phyloP scores from a whole-genome alignment of 1,139 yeast genomes.

The Kazachstania sp. region DNA sequence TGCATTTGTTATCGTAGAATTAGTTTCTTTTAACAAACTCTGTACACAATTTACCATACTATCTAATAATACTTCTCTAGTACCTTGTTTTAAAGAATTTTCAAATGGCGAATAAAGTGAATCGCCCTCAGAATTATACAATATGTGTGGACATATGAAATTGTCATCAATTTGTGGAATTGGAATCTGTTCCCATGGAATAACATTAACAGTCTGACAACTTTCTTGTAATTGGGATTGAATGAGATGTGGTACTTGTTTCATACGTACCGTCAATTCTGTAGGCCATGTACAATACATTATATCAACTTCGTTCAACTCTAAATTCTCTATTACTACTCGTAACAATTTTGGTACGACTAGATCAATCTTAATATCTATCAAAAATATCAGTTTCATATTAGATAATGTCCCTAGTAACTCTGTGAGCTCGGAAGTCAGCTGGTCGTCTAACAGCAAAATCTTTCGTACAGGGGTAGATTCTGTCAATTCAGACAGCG shows the following conservation, averaged over 20 bases:
- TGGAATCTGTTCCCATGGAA: slow-evolving; percentile 22
- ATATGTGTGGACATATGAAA: slow-evolving; percentile 16
- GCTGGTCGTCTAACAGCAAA: slow-evolving; percentile 16
- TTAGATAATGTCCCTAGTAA: slow-evolving; percentile 9
- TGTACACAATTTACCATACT: slow-evolving; percentile 22
- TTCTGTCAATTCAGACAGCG: slow-evolving; percentile 23
- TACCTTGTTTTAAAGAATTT: slow-evolving; percentile 19
- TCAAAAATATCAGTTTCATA: slow-evolving; percentile 19
- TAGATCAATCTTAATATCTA: slow-evolving; percentile 24
- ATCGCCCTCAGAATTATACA: slow-evolving; percentile 19
- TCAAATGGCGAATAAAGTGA: slow-evolving; percentile 20
- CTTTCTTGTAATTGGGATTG: slow-evolving; percentile 12
- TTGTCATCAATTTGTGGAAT: slow-evolving; percentile 22
- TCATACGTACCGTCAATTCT: slow-evolving; percentile 13
- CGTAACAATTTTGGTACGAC: slow-evolving; percentile 13
- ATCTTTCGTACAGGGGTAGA: slow-evolving; percentile 23
- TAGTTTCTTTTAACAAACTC: slow-evolving; percentile 16
- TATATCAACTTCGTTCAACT: slow-evolving; percentile 9
- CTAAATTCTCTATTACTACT: slow-evolving; percentile 5
- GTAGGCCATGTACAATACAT: slow-evolving; percentile 20
- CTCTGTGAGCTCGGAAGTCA: slow-evolving; percentile 11
- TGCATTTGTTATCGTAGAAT: slow-evolving; percentile 21
- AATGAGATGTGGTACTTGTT: slow-evolving; percentile 18
- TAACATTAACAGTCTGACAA: slow-evolving; percentile 5
- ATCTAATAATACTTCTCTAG: slow-evolving; percentile 22